Evolutionary conservation across 1,139 yeast genomes (phyloP), one percentile per base, ranked within the genome.

Genomic region (Candida glucosophila): DNA sequence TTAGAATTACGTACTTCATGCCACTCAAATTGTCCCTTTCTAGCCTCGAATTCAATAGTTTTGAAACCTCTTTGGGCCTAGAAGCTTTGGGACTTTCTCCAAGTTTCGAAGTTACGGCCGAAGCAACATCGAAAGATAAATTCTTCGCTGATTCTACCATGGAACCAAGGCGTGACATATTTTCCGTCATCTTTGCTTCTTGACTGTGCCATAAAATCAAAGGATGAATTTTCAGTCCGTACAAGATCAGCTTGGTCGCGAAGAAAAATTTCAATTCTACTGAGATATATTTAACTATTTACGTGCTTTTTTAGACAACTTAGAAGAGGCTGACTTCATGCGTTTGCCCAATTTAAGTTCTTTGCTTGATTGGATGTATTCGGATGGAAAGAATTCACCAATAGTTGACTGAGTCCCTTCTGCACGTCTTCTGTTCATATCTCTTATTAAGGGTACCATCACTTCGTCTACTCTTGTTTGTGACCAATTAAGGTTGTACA

Each of bases 371-470:
- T 60, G 63, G 8, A 66, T 55, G 32, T 55, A 52, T 26, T 67
- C 72, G 23, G 56, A 65, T 0, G 77, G 77, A 43, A 73, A 76
- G 41, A 76, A 76, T 37, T 73, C 80, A 3, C 65, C 67, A 23
- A 76, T 47, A 0, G 75, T 72, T 2, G 69, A 54, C 37, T 76
- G 83, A 11, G 67, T 59, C 0, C 76, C 74, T 33, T 67, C 69
- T 17, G 59, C 58, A 34, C 62, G 60, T 32, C 73, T 63, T 29
- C 68, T 67, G 48, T 83, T 85, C 58, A 86, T 68, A 39, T 78
- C 90, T 40, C 77, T 67, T 12, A 92, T 77, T 31, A 92, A 72
- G 2, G 98, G 99, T n/a, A 88, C 67, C 50, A 92, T 59, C 5
- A 86, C 77, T 43, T 85, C 92, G 44, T 90, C 95, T 2, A 86